phyloP scores from a whole-genome alignment of 2,329 filamentous ascomycete species.

The Waltergamsia citrina region DNA sequence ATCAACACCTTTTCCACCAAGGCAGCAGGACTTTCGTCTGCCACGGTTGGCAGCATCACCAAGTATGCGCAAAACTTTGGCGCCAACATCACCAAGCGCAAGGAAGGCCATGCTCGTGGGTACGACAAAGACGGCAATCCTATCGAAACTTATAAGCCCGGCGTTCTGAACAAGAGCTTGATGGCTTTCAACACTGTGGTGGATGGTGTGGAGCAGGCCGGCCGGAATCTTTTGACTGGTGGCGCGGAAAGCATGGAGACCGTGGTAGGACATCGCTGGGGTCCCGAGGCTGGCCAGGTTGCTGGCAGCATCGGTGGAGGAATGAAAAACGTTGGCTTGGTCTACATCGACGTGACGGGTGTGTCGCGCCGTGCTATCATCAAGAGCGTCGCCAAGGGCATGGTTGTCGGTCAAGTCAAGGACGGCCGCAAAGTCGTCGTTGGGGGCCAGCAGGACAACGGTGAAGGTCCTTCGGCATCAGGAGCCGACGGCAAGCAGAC shows the following conservation, averaged over 20 bases:
- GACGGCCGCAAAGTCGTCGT: conserved; percentile 67
- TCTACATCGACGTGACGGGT: conserved; percentile 94
- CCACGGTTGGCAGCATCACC: conserved; percentile 77
- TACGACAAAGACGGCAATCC: conserved; percentile 62
- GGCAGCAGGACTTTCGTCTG: conserved; percentile 71
- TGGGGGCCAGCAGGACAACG: conserved; percentile 35
- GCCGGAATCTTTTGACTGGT: conserved; percentile 65
- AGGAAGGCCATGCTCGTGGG: conserved; percentile 45
- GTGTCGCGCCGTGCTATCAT: conserved; percentile 83
- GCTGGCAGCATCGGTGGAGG: conserved; percentile 70
- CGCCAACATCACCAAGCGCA: conserved; percentile 52
- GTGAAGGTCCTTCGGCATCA: conserved; percentile 7
- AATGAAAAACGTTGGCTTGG: conserved; percentile 90
- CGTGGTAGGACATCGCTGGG: conserved; percentile 85
- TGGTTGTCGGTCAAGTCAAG: conserved; percentile 77
- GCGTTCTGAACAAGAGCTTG: conserved; percentile 87
- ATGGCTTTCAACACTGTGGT: conserved; percentile 94
- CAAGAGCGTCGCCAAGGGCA: conserved; percentile 93
- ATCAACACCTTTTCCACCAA: conserved; percentile 78
- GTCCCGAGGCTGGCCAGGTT: conserved; percentile 72
- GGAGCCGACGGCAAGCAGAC: conserved; percentile 17
- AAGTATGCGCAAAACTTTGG: conserved; percentile 86
- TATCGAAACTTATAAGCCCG: conserved; percentile 67
- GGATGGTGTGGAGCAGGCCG: conserved; percentile 85
- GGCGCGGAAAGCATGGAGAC: conserved; percentile 72